Percentiles rank a stretch among this genome's conserved stretches.
phyloP scores from a whole-genome alignment of 2,329 filamentous ascomycete species.

The Akanthomyces muscarius region DNA sequence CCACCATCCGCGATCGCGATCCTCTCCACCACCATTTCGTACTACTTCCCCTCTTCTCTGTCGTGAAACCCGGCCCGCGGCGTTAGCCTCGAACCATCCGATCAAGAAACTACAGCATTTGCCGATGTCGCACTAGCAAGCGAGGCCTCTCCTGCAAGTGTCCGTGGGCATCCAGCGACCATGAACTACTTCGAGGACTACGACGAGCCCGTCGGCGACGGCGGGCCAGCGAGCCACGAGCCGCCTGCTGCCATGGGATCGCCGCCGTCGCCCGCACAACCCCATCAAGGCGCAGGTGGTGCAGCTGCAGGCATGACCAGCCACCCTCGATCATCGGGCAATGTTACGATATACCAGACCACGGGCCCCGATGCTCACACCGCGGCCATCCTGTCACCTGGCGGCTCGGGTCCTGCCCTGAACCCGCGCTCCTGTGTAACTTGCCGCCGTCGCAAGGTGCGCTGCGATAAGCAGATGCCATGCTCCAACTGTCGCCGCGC shows the following conservation, averaged over 20 bases:
- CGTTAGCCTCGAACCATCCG: conserved; percentile 3
- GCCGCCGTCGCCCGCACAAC: conserved; percentile 5
- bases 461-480: conserved; percentile 73
- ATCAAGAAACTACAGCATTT: background rate
- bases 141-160: conserved; percentile 7
- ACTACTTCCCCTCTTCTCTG: conserved; percentile 4
- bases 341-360: conserved; percentile 38
- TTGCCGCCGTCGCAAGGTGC: conserved; percentile 60
- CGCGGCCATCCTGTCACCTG: conserved; percentile 32
- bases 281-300: background rate
- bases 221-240: conserved; percentile 1
- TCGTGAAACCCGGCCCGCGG: background rate
- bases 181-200: conserved; percentile 16
- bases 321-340: conserved; percentile 26
- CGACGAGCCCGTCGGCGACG: conserved; percentile 11
- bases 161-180: conserved; percentile 7
- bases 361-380: conserved; percentile 38
- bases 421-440: conserved; percentile 50
- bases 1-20: background rate
- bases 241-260: conserved; percentile 1
- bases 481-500: conserved; percentile 72
- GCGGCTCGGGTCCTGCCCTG: conserved; percentile 32
- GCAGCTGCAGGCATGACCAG: conserved; percentile 13
- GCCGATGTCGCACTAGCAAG: conserved; percentile 8
- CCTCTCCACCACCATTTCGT: background rate